These are phyloP conservation scores for Arabidopsis lyrata DNA, from an alignment of 441 rosid species.

Conservation along the genomic window DNA sequence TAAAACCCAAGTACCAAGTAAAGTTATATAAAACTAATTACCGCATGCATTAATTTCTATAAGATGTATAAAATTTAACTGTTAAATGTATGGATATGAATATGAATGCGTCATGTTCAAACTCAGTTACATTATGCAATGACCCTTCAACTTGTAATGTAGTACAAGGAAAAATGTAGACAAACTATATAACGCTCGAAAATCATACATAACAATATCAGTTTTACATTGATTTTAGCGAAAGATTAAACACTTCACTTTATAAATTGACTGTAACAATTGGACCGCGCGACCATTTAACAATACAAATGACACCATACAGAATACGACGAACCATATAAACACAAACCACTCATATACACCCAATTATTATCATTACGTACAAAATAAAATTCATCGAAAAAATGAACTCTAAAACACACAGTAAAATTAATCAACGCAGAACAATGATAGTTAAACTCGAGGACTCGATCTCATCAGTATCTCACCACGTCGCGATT, in stretches of 20 bases:
- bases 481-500: conserved; percentile 18
- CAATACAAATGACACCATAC: conserved; percentile 11
- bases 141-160: not conserved
- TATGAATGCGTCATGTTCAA: too few species aligned
- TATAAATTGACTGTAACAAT: conserved; percentile 8
- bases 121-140: too few species aligned
- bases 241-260: not conserved
- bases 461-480: conserved; percentile 8
- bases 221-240: not conserved
- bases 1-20: too few species aligned
- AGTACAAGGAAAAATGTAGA: not conserved
- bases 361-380: conserved; percentile 14
- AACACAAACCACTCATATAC: conserved; percentile 18
- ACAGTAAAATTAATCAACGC: not conserved
- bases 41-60: too few species aligned
- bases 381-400: conserved; percentile 17
- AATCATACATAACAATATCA: not conserved
- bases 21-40: too few species aligned
- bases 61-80: too few species aligned
- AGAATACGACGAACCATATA: conserved; percentile 1
- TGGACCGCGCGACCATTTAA: not conserved
- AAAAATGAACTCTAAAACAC: conserved; percentile 26
- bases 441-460: conserved; percentile 28
- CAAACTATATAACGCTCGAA: not conserved
- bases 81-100: too few species aligned